phyloP scores from a whole-genome alignment of 192 early-diverging fungal genomes.

The Mortierella alpina region DNA sequence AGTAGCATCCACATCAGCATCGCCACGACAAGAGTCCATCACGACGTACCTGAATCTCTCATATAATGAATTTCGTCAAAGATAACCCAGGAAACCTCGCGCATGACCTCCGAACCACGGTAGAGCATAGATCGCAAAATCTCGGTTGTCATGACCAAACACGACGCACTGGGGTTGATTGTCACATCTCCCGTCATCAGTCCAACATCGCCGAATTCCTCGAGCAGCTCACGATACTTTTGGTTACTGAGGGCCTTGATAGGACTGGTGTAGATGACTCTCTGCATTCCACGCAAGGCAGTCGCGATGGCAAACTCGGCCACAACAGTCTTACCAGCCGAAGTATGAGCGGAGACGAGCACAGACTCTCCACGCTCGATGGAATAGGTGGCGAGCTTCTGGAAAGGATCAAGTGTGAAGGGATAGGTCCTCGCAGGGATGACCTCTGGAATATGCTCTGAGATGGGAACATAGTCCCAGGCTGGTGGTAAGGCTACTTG shows the following conservation, averaged over 20 bases:
- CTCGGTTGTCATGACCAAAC: slow-evolving; percentile 98
- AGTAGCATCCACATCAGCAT: neutral
- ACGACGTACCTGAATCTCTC: slow-evolving; percentile 81
- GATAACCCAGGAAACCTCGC: slow-evolving; percentile 97
- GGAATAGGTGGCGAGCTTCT: slow-evolving; percentile 85
- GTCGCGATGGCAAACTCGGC: slow-evolving; percentile 99
- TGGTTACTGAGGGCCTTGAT: slow-evolving; percentile 99
- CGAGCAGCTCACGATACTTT: slow-evolving; percentile 95
- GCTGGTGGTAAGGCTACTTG: slow-evolving; percentile 92
- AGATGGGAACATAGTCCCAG: slow-evolving; percentile 88
- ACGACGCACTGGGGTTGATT: slow-evolving; percentile 92
- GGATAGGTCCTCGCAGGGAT: slow-evolving; percentile 90
- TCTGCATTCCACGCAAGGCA: slow-evolving; percentile 86
- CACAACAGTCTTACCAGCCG: slow-evolving; percentile 97
- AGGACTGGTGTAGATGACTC: slow-evolving; percentile 96
- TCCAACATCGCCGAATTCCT: slow-evolving; percentile 98
- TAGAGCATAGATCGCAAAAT: slow-evolving; percentile 98
- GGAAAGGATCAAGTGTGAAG: slow-evolving; percentile 96
- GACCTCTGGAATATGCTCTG: slow-evolving; percentile 82
- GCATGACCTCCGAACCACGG: slow-evolving; percentile 93
- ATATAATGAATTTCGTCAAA: slow-evolving; percentile 99
- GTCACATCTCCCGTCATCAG: slow-evolving; percentile 99
- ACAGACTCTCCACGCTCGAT: slow-evolving; percentile 95
- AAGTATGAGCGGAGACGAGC: slow-evolving; percentile 96
- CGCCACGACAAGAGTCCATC: neutral